Conservation (phyloP, 345 rosid genomes). For the Citrus inodora region DNA sequence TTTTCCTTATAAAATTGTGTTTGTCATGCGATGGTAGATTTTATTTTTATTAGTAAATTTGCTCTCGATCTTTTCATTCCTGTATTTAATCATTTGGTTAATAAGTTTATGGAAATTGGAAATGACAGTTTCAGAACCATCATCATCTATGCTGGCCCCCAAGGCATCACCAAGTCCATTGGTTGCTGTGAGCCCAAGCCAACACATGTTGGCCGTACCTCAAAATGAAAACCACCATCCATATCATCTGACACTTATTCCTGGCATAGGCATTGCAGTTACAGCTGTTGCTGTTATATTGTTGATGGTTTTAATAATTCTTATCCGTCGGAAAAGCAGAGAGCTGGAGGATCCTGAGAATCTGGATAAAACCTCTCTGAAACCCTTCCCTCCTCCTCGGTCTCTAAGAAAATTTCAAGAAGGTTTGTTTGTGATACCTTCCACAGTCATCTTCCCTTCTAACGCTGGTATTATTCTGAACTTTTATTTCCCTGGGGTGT, state of each 20-base stretch:
- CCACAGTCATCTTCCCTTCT: conserved; percentile 6
- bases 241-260: conserved; percentile 64
- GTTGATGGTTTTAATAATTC: conserved; percentile 60
- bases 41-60: not conserved
- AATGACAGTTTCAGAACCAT: conserved; percentile 38
- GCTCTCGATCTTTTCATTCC: conserved; percentile 2
- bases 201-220: conserved; percentile 38
- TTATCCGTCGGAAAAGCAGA: conserved; percentile 61
- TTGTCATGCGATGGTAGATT: not conserved
- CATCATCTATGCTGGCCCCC: conserved; percentile 46
- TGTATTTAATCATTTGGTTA: not conserved
- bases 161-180: conserved; percentile 54
- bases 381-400: conserved; percentile 44
- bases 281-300: conserved; percentile 53
- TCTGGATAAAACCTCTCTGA: conserved; percentile 42
- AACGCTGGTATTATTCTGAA: not conserved
- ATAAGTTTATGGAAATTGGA: conserved; percentile 7
- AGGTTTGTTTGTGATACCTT: conserved; percentile 39
- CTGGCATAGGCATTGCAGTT: conserved; percentile 64
- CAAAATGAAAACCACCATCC: conserved; percentile 41
- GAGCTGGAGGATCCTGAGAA: conserved; percentile 56
- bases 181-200: conserved; percentile 69
- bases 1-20: not conserved
- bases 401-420: conserved; percentile 59
- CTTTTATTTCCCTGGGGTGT: not conserved